Evolutionary conservation across 2,329 filamentous ascomycete species (phyloP).

Genomic region (Daldinia sp.): DNA sequence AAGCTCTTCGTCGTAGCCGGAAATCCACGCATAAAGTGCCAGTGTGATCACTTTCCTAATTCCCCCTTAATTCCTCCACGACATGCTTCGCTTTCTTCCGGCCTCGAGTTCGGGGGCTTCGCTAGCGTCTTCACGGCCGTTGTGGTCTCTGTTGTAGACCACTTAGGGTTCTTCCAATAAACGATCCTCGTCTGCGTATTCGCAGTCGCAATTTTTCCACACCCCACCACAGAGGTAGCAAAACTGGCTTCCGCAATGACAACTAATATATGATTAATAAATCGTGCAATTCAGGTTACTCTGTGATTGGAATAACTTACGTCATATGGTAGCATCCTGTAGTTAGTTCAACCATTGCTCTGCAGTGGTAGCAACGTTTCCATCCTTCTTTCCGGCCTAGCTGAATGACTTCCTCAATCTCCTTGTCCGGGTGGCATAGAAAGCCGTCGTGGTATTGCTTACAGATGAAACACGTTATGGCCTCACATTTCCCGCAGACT

Average conservation of each 20-base stretch:
- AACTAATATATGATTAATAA: slow-evolving; percentile 34
- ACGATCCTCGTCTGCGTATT: neutral
- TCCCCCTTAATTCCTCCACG: neutral
- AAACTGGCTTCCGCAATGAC: slow-evolving; percentile 33
- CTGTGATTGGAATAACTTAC: slow-evolving; percentile 49
- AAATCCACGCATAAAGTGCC: neutral
- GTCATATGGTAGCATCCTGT: slow-evolving; percentile 65
- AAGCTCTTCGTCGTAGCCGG: too few species aligned
- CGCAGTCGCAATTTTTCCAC: slow-evolving; percentile 7
- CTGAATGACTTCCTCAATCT: slow-evolving; percentile 50
- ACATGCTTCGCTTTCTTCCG: neutral
- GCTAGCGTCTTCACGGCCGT: neutral
- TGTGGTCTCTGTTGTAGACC: neutral
- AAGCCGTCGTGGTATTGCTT: slow-evolving; percentile 58
- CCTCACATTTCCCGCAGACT: slow-evolving; percentile 53
- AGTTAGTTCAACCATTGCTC: slow-evolving; percentile 56
- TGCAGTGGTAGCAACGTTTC: slow-evolving; percentile 60
- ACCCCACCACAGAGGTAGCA: slow-evolving; percentile 32
- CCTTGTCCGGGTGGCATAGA: slow-evolving; percentile 57
- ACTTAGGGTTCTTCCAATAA: neutral
- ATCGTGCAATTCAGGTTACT: neutral
- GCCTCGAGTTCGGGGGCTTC: neutral
- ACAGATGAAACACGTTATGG: slow-evolving; percentile 60
- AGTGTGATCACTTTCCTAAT: neutral
- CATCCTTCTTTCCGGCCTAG: slow-evolving; percentile 56